phyloP scores from a whole-genome alignment of 2,329 filamentous ascomycete species.

The Diplocarpon rosae region DNA sequence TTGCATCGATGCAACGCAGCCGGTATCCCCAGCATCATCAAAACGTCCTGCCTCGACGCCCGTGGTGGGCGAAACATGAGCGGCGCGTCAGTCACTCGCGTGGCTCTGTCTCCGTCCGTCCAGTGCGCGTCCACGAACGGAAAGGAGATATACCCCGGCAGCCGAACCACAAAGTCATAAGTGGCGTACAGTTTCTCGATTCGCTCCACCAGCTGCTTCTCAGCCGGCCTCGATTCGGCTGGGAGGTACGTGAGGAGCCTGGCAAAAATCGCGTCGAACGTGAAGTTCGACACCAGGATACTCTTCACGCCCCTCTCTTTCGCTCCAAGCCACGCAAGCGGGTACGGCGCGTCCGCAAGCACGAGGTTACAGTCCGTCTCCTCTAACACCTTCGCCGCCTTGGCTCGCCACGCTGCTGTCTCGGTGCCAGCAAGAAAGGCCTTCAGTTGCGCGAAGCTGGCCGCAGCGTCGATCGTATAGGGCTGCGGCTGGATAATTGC shows the following conservation, averaged over 20 bases:
- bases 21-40: neutral
- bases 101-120: neutral
- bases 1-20: neutral
- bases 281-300: conserved; percentile 1
- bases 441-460: neutral
- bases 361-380: neutral
- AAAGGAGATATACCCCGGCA: neutral
- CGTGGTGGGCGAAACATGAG: conserved; percentile 1
- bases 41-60: neutral
- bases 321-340: neutral
- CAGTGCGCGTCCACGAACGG: conserved; percentile 1
- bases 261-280: conserved; percentile 3
- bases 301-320: neutral
- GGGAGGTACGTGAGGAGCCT: neutral
- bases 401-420: neutral
- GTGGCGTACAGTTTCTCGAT: conserved; percentile 2
- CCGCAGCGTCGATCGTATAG: neutral
- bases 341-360: conserved; percentile 1
- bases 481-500: conserved; percentile 2
- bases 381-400: neutral
- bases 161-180: neutral
- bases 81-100: neutral
- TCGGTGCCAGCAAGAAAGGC: neutral
- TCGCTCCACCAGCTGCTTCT: neutral
- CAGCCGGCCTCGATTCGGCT: neutral